Evolutionary conservation across 805 yeast genomes (phyloP).

Genomic region (Metschnikowia santaceciliae): DNA sequence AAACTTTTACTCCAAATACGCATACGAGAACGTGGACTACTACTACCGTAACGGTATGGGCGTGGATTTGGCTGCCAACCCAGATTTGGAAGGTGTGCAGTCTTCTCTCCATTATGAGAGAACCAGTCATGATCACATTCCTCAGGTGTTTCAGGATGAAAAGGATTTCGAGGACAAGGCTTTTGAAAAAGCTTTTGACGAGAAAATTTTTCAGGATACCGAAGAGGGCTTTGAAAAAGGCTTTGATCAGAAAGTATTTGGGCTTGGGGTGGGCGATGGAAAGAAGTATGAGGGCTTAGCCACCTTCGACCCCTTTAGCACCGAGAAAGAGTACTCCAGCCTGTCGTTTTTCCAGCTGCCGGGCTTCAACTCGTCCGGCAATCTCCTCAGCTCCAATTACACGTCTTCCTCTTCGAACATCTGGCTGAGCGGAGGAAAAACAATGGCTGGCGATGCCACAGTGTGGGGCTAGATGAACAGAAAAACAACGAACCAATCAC

Average conservation of each 20-base stretch:
- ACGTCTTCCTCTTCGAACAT: conserved; percentile 18
- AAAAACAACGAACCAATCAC: too few relatives aligned
- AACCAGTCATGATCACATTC: conserved; percentile 9
- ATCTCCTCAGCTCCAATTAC: conserved; percentile 14
- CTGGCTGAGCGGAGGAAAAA: conserved; percentile 22
- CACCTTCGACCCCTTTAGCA: conserved; percentile 27
- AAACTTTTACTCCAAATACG: not conserved
- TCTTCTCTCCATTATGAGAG: not conserved
- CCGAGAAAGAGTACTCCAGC: conserved; percentile 5
- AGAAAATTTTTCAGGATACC: not conserved
- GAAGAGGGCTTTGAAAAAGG: not conserved
- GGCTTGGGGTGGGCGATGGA: conserved; percentile 3
- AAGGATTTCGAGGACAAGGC: not conserved
- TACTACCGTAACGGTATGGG: not conserved
- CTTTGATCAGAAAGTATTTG: not conserved
- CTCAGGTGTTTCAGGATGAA: conserved; percentile 16
- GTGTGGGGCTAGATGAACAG: conserved; percentile 26
- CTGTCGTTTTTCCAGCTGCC: conserved; percentile 14
- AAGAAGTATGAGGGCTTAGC: conserved; percentile 9
- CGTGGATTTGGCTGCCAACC: not conserved
- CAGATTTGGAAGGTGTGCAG: not conserved
- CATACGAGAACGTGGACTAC: not conserved
- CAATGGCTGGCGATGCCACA: conserved; percentile 21
- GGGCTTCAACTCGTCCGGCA: conserved; percentile 15
- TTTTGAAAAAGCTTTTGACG: not conserved